Percentiles rank a stretch among this genome's conserved stretches.
Conservation (phyloP, 2,329 filamentous ascomycete species). For the Cucurbitaria berberidis region DNA sequence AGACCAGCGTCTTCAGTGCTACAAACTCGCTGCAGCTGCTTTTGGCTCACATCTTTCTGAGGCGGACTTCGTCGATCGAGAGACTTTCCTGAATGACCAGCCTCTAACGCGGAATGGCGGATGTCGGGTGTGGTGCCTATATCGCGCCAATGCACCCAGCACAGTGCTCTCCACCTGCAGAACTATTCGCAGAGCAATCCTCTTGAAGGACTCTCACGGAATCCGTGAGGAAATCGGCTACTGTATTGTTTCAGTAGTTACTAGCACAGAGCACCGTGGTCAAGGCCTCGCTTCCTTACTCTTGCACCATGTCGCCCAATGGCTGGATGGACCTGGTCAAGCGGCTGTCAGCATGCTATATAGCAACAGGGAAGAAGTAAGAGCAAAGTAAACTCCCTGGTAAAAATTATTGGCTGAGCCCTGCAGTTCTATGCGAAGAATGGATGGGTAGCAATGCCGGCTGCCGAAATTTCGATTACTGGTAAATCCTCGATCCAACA, state of each 20-base stretch:
- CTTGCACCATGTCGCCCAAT: conserved; percentile 2
- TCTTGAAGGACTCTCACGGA: neutral
- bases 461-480: neutral
- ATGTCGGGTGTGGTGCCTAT: conserved; percentile 8
- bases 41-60: conserved; percentile 5
- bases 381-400: neutral
- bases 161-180: conserved; percentile 6
- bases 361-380: conserved; percentile 2
- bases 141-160: neutral
- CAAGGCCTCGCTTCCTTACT: conserved; percentile 9
- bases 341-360: conserved; percentile 6
- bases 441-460: neutral
- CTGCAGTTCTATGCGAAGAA: conserved; percentile 2
- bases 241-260: conserved; percentile 7
- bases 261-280: conserved; percentile 1
- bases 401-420: neutral
- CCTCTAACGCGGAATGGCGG: neutral
- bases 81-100: neutral
- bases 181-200: conserved; percentile 1
- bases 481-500: neutral
- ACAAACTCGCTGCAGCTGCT: conserved; percentile 3
- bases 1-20: conserved; percentile 1
- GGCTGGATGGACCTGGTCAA: conserved; percentile 5
- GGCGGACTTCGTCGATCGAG: conserved; percentile 2
- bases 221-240: neutral